Conservation (phyloP, 1,139 yeast genomes). For the Spencermartinsiella ligniputridi region DNA sequence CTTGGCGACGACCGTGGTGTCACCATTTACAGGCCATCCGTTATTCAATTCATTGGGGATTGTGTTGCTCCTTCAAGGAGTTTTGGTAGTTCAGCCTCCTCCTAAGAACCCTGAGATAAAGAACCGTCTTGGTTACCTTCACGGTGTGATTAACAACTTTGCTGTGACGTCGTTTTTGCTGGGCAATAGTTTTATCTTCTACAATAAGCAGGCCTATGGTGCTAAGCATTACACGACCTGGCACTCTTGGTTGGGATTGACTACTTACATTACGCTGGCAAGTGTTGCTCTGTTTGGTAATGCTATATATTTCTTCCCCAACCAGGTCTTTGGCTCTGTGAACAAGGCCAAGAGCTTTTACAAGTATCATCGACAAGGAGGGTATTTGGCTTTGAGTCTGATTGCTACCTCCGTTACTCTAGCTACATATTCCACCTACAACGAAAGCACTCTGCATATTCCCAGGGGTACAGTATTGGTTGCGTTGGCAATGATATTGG, state of each 20-base stretch:
- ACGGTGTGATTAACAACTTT: slow-evolving; percentile 26
- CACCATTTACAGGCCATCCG: slow-evolving; percentile 26
- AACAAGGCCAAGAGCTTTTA: slow-evolving; percentile 26
- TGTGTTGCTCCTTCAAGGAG: slow-evolving; percentile 20
- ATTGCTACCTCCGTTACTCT: slow-evolving; percentile 22
- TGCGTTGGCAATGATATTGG: slow-evolving; percentile 19
- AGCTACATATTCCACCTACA: slow-evolving; percentile 28
- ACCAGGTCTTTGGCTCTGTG: slow-evolving; percentile 26
- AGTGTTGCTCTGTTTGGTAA: slow-evolving; percentile 23
- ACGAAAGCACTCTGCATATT: slow-evolving; percentile 23
- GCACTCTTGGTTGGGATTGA: slow-evolving; percentile 30
- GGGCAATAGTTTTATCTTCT: slow-evolving; percentile 24
- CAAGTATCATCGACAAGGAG: slow-evolving; percentile 31
- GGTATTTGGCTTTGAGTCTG: slow-evolving; percentile 24
- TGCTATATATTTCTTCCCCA: slow-evolving; percentile 28
- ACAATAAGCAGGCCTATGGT: slow-evolving; percentile 25
- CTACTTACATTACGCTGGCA: slow-evolving; percentile 21
- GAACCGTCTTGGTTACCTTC: slow-evolving; percentile 25
- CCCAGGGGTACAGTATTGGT: slow-evolving; percentile 14
- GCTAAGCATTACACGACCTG: slow-evolving; percentile 29
- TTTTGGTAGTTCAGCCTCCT: slow-evolving; percentile 25
- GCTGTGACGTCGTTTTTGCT: slow-evolving; percentile 18
- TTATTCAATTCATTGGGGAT: slow-evolving; percentile 23
- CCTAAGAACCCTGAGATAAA: slow-evolving; percentile 24
- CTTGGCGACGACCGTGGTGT: slow-evolving; percentile 3